Conservation (phyloP, 2,329 filamentous ascomycete genomes). For the Microdochium bolleyi region DNA sequence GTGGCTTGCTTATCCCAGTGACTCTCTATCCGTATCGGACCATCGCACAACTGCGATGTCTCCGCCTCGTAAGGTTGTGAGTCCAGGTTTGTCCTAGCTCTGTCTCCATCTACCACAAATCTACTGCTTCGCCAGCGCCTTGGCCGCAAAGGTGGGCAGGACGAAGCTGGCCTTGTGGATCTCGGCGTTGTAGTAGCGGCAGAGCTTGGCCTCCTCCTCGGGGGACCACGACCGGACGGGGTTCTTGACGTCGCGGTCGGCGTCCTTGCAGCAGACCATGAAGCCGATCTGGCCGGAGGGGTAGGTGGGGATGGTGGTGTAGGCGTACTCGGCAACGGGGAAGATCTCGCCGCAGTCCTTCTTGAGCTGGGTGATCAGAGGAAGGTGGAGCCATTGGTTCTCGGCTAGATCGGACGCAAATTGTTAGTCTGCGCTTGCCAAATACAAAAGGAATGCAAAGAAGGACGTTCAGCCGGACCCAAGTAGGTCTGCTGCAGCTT, state of each 20-base stretch:
- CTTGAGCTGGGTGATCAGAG: conserved; percentile 90
- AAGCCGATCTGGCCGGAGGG: conserved; percentile 98
- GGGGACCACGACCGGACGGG: conserved; percentile 73
- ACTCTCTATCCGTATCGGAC: too few relatives aligned
- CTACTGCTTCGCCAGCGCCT: conserved; percentile 40
- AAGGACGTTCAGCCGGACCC: conserved; percentile 2
- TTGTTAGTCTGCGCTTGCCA: not conserved
- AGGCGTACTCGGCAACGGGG: conserved; percentile 95
- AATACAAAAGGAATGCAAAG: conserved; percentile 5
- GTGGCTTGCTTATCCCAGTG: too few relatives aligned
- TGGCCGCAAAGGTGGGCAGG: conserved; percentile 86
- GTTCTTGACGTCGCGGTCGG: conserved; percentile 72
- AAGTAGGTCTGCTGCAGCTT: not conserved
- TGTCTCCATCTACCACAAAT: not conserved
- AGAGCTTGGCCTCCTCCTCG: conserved; percentile 88
- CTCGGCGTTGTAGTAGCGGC: conserved; percentile 95
- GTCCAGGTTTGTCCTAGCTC: too few relatives aligned
- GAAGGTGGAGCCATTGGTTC: conserved; percentile 98
- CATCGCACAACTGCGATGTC: too few relatives aligned
- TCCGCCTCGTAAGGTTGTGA: too few relatives aligned
- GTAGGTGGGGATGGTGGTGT: conserved; percentile 99
- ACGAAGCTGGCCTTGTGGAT: conserved; percentile 94
- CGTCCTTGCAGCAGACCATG: conserved; percentile 99
- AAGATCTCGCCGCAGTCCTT: conserved; percentile 96
- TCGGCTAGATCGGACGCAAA: conserved; percentile 47